Evolutionary conservation across 495 filamentous ascomycete genomes (phyloP).

Genomic region (Aspergillus egyptiacus): DNA sequence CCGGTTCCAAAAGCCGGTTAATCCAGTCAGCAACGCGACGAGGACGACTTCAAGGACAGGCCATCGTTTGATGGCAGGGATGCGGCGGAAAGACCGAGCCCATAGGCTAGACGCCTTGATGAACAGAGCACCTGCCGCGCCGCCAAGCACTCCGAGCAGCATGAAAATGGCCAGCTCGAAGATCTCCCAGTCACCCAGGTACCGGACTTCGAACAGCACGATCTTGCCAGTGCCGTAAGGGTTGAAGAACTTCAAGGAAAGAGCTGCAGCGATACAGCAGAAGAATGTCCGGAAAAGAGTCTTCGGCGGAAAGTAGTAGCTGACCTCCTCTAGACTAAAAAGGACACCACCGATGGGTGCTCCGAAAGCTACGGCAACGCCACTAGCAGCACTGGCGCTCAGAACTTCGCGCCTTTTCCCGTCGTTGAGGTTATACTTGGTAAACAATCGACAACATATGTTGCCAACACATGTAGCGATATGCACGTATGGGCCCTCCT

Average conservation of each 20-base stretch:
- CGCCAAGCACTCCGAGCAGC: constrained; percentile 76
- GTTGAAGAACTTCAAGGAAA: constrained; percentile 90
- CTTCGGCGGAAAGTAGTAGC: constrained; percentile 97
- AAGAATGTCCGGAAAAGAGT: constrained; percentile 97
- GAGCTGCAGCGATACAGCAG: constrained; percentile 86
- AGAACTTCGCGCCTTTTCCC: constrained; percentile 86
- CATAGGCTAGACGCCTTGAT: constrained; percentile 91
- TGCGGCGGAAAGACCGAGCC: constrained; percentile 81
- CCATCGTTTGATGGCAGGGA: constrained; percentile 71
- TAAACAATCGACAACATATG: constrained; percentile 85
- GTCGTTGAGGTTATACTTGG: constrained; percentile 91
- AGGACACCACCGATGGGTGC: constrained; percentile 89
- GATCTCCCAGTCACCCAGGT: constrained; percentile 86
- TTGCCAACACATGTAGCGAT: constrained; percentile 96
- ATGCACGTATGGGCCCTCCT: constrained; percentile 96
- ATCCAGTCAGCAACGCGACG: constrained; percentile 77
- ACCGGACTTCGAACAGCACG: constrained; percentile 90
- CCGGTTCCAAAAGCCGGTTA: constrained; percentile 88
- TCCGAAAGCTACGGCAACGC: constrained; percentile 92
- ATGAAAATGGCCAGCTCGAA: constrained; percentile 88
- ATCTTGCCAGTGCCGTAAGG: constrained; percentile 96
- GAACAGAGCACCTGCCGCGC: constrained; percentile 80
- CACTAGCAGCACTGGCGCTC: constrained; percentile 85
- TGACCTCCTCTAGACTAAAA: constrained; percentile 92
- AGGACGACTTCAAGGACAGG: constrained; percentile 84